phyloP scores from a whole-genome alignment of 176 grass and related monocot genomes.

The Bolboschoenus planiculmis region DNA sequence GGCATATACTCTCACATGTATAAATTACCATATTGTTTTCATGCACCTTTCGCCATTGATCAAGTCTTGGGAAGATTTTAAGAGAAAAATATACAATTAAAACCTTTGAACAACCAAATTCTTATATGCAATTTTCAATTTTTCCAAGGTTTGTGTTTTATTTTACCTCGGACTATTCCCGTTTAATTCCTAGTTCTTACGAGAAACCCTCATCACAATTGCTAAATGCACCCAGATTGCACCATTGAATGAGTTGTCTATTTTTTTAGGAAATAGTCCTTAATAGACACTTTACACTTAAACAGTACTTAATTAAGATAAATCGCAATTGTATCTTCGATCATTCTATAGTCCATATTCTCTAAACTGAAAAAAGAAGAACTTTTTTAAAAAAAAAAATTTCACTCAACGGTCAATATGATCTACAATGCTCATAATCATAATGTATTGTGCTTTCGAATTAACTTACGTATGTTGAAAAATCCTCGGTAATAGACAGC shows the following conservation, averaged over 20 bases:
- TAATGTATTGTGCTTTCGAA: not conserved
- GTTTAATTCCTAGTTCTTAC: not conserved
- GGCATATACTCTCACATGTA: not conserved
- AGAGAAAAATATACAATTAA: not conserved
- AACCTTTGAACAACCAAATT: not conserved
- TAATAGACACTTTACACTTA: not conserved
- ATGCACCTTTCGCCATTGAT: not conserved
- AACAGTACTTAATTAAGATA: not conserved
- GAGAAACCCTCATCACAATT: not conserved
- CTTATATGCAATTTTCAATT: not conserved
- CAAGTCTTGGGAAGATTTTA: not conserved
- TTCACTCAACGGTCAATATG: not conserved
- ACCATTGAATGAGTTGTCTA: not conserved
- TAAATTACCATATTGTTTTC: not conserved
- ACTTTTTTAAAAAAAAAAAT: too few species aligned
- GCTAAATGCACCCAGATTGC: not conserved
- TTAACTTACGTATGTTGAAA: not conserved
- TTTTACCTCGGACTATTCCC: not conserved
- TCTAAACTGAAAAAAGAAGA: too few species aligned
- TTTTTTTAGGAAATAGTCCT: not conserved
- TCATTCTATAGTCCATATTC: too few species aligned
- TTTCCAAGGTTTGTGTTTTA: not conserved
- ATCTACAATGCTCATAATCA: not conserved
- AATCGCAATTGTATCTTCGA: not conserved
- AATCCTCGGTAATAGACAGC: not conserved